phyloP scores from a whole-genome alignment of 495 filamentous ascomycete genomes.

The Cercophora newfieldiana region DNA sequence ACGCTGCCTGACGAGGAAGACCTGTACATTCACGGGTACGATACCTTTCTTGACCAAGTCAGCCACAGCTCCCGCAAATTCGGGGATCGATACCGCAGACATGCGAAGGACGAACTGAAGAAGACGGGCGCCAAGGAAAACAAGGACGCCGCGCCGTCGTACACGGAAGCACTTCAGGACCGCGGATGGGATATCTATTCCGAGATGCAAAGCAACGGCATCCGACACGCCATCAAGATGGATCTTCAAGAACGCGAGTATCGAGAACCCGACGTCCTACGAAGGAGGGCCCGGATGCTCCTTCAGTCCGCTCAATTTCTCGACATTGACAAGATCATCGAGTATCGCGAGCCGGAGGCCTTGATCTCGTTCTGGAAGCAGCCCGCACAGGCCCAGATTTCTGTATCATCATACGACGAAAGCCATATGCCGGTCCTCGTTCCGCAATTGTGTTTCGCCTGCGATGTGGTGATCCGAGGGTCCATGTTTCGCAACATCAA shows the following conservation, averaged over 20 bases:
- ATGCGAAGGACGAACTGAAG: background rate
- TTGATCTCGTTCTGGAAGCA: conserved; percentile 28
- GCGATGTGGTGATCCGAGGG: conserved; percentile 29
- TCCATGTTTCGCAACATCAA: conserved; percentile 32
- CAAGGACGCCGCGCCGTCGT: background rate
- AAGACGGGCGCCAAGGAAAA: background rate
- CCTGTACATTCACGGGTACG: conserved; percentile 14
- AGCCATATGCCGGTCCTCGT: conserved; percentile 22
- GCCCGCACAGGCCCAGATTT: conserved; percentile 30
- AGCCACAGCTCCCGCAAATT: conserved; percentile 18
- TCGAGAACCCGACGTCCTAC: background rate
- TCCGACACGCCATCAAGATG: conserved; percentile 5
- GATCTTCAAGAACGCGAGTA: conserved; percentile 10
- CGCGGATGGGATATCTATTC: conserved; percentile 13
- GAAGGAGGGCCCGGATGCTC: conserved; percentile 3
- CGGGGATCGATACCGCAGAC: background rate
- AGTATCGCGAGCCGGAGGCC: conserved; percentile 31
- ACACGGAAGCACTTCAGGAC: conserved; percentile 2
- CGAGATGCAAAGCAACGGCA: conserved; percentile 1
- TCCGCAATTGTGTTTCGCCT: conserved; percentile 26
- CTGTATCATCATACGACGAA: conserved; percentile 16
- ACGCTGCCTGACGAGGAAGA: background rate
- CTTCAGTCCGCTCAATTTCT: conserved; percentile 29
- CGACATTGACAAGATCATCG: conserved; percentile 43
- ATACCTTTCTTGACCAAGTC: conserved; percentile 18